Evolutionary conservation across 495 filamentous ascomycete genomes (phyloP), one percentile per base, ranked within the genome.

Genomic region (Cairneyella variabilis): DNA sequence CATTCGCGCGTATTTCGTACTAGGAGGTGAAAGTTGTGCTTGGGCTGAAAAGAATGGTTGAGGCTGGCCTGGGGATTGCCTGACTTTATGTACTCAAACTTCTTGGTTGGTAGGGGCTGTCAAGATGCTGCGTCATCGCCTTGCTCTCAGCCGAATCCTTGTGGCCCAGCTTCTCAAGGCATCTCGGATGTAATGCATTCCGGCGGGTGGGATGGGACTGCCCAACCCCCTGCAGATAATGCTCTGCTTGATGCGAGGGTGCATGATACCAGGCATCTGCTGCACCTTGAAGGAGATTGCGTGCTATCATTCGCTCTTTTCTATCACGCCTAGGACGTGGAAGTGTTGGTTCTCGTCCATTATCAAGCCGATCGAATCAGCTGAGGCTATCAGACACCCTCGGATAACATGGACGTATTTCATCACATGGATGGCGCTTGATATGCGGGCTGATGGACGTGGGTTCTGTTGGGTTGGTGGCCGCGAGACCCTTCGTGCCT

Each of bases 211-310:
- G 50, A 44, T 45, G 38, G 37, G 38, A 45, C 51, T 34, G 51
- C 46, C 51, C 38, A 53, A 36, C 51, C 51, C 39, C 51, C 51
- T 46, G 41, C 20, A 46, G 39, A 53, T 40, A 34, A 46, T 53
- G 20, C 51, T 53, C 51, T 53, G 41, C 51, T 53, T 53, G 39
- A 46, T 53, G 51, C 51, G 51, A 53, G 30, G 41, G 38, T 53
- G 51, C 40, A 53, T 53, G 26, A 53, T 53, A 26, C 41, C 28
- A 46, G 51, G 51, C 51, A 45, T 53, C 51, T 43, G 20, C 40
- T 16, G 16, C 21, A 20, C 2, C 40, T 10, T 43, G 40, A 43
- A 43, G 40, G 20, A 53, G 39, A 45, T 23, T 46, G 51, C 46
- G 41, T 53, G 49, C 49, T 52, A 37, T 38, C 32, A 49, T 49